These are phyloP conservation scores for Aspergillus tubingensis DNA, from an alignment of 2,329 filamentous ascomycete species.

Conservation along the genomic window DNA sequence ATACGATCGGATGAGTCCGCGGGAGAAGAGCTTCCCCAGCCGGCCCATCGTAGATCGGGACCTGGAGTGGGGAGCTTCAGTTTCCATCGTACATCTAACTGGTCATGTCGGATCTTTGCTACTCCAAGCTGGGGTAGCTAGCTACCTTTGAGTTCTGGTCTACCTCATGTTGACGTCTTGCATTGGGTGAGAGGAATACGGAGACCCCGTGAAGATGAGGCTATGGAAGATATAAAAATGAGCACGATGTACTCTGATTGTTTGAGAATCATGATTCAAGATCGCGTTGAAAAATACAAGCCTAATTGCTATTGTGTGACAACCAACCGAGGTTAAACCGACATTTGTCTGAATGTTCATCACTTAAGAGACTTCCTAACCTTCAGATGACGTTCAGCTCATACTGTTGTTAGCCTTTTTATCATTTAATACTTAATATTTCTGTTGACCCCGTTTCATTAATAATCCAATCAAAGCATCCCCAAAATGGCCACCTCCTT, in stretches of 20 bases:
- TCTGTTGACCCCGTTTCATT: not conserved
- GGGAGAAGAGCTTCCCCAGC: too few relatives aligned
- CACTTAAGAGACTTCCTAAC: too few relatives aligned
- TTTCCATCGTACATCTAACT: too few relatives aligned
- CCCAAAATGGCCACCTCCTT: constrained; percentile 20
- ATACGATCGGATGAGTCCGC: not conserved
- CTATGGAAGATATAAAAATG: not conserved
- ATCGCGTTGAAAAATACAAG: too few relatives aligned
- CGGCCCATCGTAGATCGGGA: not conserved
- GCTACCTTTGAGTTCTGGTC: not conserved
- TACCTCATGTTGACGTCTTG: constrained; percentile 3
- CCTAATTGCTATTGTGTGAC: too few relatives aligned
- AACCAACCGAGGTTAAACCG: too few relatives aligned
- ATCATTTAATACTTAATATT: too few relatives aligned
- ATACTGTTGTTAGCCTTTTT: too few relatives aligned
- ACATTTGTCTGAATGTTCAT: too few relatives aligned
- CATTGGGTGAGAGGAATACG: not conserved
- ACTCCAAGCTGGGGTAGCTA: not conserved
- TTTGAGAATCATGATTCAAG: too few relatives aligned
- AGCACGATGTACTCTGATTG: not conserved
- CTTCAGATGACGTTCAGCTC: too few relatives aligned
- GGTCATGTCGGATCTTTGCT: too few relatives aligned
- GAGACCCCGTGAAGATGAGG: not conserved
- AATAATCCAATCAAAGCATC: not conserved
- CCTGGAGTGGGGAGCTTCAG: not conserved